Percentiles rank a stretch among this genome's conserved stretches.
Evolutionary conservation across 768 basidiomycete species (phyloP).

Genomic region (Heimioporus sp.): DNA sequence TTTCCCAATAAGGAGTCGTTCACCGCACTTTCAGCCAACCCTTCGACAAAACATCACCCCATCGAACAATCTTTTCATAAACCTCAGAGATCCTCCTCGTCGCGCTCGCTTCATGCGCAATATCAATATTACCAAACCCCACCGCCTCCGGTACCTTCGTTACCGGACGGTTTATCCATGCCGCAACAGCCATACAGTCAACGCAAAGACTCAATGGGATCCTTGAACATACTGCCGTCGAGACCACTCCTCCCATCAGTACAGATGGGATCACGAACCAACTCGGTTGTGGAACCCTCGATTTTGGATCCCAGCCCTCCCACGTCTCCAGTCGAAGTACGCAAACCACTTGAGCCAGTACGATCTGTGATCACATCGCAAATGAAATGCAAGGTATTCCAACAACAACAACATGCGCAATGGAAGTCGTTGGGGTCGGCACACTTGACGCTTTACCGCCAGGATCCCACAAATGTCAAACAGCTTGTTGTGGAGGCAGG

Average conservation of each 20-base stretch:
- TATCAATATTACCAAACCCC: slow-evolving; percentile 40
- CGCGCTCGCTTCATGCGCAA: slow-evolving; percentile 56
- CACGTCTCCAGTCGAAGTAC: slow-evolving; percentile 68
- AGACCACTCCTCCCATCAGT: slow-evolving; percentile 65
- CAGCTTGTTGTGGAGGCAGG: slow-evolving; percentile 94
- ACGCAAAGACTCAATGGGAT: slow-evolving; percentile 18
- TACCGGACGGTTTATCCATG: slow-evolving; percentile 33
- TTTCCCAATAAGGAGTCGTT: slow-evolving; percentile 10
- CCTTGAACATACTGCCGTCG: slow-evolving; percentile 37
- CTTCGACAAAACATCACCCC: slow-evolving; percentile 30
- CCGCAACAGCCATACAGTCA: slow-evolving; percentile 25
- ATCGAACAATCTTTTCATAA: slow-evolving; percentile 42
- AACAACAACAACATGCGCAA: slow-evolving; percentile 93
- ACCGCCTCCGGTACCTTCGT: slow-evolving; percentile 38
- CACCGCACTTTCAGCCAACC: slow-evolving; percentile 10
- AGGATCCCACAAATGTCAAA: slow-evolving; percentile 86
- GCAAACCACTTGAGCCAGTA: slow-evolving; percentile 58
- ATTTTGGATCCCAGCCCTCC: slow-evolving; percentile 81
- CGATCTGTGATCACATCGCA: slow-evolving; percentile 78
- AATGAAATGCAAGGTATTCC: slow-evolving; percentile 98
- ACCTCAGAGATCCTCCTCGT: slow-evolving; percentile 54
- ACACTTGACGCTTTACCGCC: slow-evolving; percentile 81
- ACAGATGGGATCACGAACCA: slow-evolving; percentile 48
- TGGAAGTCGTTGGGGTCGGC: slow-evolving; percentile 96
- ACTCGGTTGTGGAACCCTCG: slow-evolving; percentile 50